These are phyloP conservation scores for Clarireedia sp. DNA, from an alignment of 2,329 filamentous ascomycete genomes.

Conservation along the genomic window DNA sequence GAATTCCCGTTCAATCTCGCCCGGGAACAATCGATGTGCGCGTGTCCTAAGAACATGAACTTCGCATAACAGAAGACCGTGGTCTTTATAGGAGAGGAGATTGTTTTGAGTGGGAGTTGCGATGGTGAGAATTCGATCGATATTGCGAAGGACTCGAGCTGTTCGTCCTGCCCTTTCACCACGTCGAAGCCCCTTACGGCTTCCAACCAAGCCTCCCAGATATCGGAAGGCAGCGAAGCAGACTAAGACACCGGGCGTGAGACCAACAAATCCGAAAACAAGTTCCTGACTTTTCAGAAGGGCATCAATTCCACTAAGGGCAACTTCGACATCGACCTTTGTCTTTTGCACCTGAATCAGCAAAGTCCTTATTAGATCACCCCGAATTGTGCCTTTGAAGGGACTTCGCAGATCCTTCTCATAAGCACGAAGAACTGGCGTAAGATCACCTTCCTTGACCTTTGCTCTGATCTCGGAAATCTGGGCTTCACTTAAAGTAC, in stretches of 20 bases:
- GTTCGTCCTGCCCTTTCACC: constrained; percentile 61
- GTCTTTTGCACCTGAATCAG: constrained; percentile 98
- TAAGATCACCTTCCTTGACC: constrained; percentile 87
- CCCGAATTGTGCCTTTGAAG: constrained; percentile 71
- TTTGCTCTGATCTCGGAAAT: constrained; percentile 68
- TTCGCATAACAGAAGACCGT: constrained; percentile 83
- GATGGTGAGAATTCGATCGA: constrained; percentile 70
- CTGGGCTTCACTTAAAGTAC: constrained; percentile 56
- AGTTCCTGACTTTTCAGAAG: constrained; percentile 93
- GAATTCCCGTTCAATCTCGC: constrained; percentile 74
- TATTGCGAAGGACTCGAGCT: constrained; percentile 73
- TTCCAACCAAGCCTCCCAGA: constrained; percentile 60
- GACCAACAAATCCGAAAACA: constrained; percentile 92
- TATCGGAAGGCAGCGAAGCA: constrained; percentile 69
- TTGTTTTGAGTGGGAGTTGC: constrained; percentile 63
- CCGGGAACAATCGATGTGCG: constrained; percentile 60
- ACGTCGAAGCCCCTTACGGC: constrained; percentile 57
- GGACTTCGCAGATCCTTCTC: constrained; percentile 81
- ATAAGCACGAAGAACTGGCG: constrained; percentile 82
- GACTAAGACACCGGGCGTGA: constrained; percentile 89
- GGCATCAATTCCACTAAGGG: constrained; percentile 90
- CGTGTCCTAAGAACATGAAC: constrained; percentile 72
- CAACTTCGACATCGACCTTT: constrained; percentile 95
- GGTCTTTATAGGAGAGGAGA: constrained; percentile 82
- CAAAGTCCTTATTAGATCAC: constrained; percentile 81